These are phyloP conservation scores for Xylariaceae sp. DNA, from an alignment of 2,329 filamentous ascomycete genomes.

Conservation along the genomic window DNA sequence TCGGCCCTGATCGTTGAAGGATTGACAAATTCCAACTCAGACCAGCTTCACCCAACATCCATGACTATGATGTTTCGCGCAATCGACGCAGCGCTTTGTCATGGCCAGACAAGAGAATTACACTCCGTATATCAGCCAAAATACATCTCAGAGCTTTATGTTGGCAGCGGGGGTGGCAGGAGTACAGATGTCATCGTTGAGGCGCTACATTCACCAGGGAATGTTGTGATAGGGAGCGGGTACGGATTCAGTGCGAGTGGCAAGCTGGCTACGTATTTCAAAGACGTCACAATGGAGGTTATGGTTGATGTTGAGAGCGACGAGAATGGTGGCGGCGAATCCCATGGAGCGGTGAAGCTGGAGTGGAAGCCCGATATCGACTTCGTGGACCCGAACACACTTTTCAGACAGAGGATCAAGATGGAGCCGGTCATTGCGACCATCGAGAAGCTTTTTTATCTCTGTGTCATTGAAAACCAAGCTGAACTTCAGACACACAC, in stretches of 20 bases:
- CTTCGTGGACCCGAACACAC: constrained; percentile 4
- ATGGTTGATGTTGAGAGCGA: constrained; percentile 8
- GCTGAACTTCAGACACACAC: constrained; percentile 6
- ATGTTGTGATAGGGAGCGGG: neutral
- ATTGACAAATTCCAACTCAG: neutral
- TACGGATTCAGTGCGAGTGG: neutral
- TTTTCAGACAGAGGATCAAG: constrained; percentile 2
- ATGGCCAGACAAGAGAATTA: constrained; percentile 2
- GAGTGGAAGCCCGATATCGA: constrained; percentile 18
- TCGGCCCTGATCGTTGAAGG: neutral
- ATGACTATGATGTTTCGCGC: constrained; percentile 8
- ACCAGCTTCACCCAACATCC: constrained; percentile 5
- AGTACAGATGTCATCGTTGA: constrained; percentile 4
- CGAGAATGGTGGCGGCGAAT: constrained; percentile 8
- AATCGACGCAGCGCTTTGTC: neutral
- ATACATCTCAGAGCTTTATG: constrained; percentile 9
- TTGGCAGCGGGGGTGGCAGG: neutral
- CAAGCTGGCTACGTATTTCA: neutral
- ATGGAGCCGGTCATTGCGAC: neutral
- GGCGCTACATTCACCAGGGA: neutral
- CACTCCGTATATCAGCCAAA: constrained; percentile 1
- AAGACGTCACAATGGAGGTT: constrained; percentile 12
- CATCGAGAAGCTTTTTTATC: constrained; percentile 7
- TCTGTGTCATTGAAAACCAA: constrained; percentile 8
- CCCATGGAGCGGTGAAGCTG: no score